A percentile compares a stretch with the other conserved stretches of the same genome.
These are phyloP conservation scores for Backusella liffmaniae DNA, from an alignment of 192 early-diverging fungal species.

Conservation along the genomic window DNA sequence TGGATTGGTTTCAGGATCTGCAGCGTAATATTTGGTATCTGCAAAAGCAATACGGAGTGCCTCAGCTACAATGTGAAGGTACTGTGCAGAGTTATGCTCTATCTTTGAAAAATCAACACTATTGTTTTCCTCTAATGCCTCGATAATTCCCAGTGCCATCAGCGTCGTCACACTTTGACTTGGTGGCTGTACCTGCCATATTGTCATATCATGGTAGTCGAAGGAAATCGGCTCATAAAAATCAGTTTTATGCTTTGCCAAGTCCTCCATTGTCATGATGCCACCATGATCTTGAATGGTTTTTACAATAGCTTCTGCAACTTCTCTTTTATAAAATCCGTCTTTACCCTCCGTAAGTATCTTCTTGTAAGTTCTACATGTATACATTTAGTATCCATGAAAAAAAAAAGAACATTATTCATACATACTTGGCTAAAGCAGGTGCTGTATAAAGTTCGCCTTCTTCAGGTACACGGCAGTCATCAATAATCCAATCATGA, in stretches of 20 bases:
- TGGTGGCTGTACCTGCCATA: conserved; percentile 74
- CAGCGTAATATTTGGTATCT: conserved; percentile 58
- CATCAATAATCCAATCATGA: conserved; percentile 49
- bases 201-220: conserved; percentile 52
- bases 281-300: conserved; percentile 45
- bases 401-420: neutral
- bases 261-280: conserved; percentile 63
- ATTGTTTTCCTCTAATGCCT: conserved; percentile 46
- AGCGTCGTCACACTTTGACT: conserved; percentile 70
- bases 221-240: conserved; percentile 57
- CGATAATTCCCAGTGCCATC: conserved; percentile 67
- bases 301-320: neutral
- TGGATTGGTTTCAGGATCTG: conserved; percentile 57
- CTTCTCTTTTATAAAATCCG: neutral
- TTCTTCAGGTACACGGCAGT: conserved; percentile 43
- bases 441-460: conserved; percentile 63
- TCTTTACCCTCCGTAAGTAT: neutral
- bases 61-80: conserved; percentile 69
- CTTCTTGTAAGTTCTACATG: neutral
- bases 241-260: conserved; percentile 51
- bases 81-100: conserved; percentile 53
- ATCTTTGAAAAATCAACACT: conserved; percentile 40
- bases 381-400: neutral
- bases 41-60: conserved; percentile 74
- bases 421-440: conserved; percentile 47